Base-by-base conservation (phyloP, 345 rosid species). In the Salix arbutifolia region DNA sequence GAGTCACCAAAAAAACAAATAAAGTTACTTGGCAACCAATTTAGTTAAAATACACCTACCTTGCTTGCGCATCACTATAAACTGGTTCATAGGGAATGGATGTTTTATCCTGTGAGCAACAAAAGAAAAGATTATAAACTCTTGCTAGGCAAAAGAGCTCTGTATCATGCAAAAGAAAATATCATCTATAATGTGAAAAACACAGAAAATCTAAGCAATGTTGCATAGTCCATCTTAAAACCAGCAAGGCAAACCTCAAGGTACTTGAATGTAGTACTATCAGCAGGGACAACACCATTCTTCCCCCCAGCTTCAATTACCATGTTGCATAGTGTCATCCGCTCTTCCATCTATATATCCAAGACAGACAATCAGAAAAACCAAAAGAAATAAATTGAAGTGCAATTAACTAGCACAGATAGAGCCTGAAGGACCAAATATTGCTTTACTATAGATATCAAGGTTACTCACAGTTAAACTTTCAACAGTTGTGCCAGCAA, bases 271-370 rank as follows among this genome's bases (percentile, higher is more conserved):
- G 99, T 96, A 5, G 94, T 96, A 81, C 86, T 82, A 83, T 96
- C 99, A 78, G 98, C 94, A 21, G 98, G 97, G 72, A 96, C 86
- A 64, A 96, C 90, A 67, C 99, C 99, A 75, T 96, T 96, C 88
- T 93, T 96, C 50, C 97, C 99, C 76, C 99, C 97, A 78, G 98
- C 99, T 89, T 96, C 99, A 53, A 96, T 83, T 67, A 92, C 99
- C 99, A 96, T 96, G 82, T 92, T 93, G 88, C 99, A 96, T 19
- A 96, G 76, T 8, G 99, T 93, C 99, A 96, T 96, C 62, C 97
- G 85, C 76, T 96, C 99, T 92, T 96, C 98, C 98, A 96, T 96
- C 99, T 96, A 84, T 96, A 84, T 96, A 84, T 68, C 74, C 44
- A 74, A 16, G 28, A 62, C 50, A 83, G 72, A 75, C n/a, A 50